These are phyloP conservation scores for Viola pubescens DNA, from an alignment of 441 rosid species.

Conservation along the genomic window DNA sequence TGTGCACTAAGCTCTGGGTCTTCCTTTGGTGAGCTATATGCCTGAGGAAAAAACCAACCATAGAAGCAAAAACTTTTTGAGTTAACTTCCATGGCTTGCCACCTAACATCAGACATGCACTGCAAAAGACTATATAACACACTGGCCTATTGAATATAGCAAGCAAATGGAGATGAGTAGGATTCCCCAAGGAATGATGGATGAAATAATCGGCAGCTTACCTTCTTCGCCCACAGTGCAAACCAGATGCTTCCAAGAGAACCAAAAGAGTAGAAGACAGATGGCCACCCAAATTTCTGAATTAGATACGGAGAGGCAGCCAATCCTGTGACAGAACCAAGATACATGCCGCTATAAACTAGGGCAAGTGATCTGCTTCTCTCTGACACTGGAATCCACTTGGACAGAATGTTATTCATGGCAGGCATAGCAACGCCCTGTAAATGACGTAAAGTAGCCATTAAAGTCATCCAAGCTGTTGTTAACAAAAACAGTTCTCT, in stretches of 20 bases:
- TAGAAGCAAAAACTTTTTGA: conserved; percentile 7
- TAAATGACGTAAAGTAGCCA: conserved; percentile 17
- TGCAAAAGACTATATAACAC: not conserved
- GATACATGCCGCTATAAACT: conserved; percentile 98
- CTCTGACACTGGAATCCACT: conserved; percentile 98
- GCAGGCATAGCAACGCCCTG: conserved; percentile 99
- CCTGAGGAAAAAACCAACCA: conserved; percentile 40
- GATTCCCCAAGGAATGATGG: not conserved
- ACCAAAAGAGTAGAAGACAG: conserved; percentile 90
- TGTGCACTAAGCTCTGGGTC: conserved; percentile 64
- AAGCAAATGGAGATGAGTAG: not conserved
- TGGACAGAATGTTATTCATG: conserved; percentile 93
- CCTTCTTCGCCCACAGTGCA: conserved; percentile 66
- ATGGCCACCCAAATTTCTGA: conserved; percentile 89
- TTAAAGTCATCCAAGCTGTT: not conserved
- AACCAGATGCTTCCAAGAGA: conserved; percentile 96
- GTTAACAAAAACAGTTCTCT: too few species aligned
- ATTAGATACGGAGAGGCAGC: conserved; percentile 79
- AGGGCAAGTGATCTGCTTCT: conserved; percentile 94
- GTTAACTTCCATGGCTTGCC: conserved; percentile 14
- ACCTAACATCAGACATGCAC: not conserved
- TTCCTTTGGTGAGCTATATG: conserved; percentile 81
- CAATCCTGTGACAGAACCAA: conserved; percentile 93
- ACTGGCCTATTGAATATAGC: not conserved
- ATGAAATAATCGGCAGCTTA: conserved; percentile 25